Evolutionary conservation across 768 basidiomycete genomes (phyloP).

Genomic region (Amanita fuliginea): DNA sequence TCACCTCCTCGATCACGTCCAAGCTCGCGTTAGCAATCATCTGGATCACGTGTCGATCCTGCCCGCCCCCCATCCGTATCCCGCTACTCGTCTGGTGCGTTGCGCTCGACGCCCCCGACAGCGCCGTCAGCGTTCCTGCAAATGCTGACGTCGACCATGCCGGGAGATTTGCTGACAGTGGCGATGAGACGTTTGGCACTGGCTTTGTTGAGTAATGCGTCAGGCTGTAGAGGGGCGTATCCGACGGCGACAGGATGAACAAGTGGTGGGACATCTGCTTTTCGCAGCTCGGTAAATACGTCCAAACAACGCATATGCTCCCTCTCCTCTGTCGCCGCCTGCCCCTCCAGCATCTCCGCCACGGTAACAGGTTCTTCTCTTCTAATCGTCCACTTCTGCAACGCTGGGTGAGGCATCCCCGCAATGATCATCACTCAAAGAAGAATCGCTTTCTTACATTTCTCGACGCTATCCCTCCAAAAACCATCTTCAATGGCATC

Average conservation of each 20-base stretch:
- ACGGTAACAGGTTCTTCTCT: not conserved
- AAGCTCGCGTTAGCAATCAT: constrained; percentile 98
- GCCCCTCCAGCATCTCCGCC: not conserved
- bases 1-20: constrained; percentile 90
- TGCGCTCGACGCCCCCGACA: constrained; percentile 76
- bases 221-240: constrained; percentile 76
- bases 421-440: not conserved
- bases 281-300: not conserved
- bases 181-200: constrained; percentile 42
- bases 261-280: constrained; percentile 73
- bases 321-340: not conserved
- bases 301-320: constrained; percentile 3
- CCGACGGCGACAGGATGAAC: constrained; percentile 76
- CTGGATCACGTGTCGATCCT: constrained; percentile 91
- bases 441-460: constrained; percentile 18
- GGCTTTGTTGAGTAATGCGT: constrained; percentile 79
- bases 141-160: constrained; percentile 90
- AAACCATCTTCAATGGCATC: constrained; percentile 49
- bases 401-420: constrained; percentile 6
- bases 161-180: constrained; percentile 73
- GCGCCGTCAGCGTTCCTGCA: constrained; percentile 77
- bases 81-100: constrained; percentile 60
- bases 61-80: constrained; percentile 66
- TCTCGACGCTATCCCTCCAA: constrained; percentile 43
- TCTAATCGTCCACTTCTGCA: not conserved